These are phyloP conservation scores for Sclerospora graminicola DNA, from an alignment of 352 stramenopile species.

Conservation along the genomic window DNA sequence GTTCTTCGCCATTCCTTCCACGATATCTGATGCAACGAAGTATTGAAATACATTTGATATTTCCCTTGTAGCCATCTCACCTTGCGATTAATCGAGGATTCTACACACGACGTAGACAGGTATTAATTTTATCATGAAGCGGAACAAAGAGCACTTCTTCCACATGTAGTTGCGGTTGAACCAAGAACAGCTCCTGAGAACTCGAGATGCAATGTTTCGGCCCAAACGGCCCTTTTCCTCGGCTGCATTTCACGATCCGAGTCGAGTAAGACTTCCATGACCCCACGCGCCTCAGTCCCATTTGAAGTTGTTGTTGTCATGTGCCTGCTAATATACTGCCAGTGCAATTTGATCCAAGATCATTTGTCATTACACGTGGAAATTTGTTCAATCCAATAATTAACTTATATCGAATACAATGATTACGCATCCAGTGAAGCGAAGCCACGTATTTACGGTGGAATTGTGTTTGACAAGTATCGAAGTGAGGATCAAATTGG, in stretches of 20 bases:
- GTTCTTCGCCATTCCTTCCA: conserved; percentile 78
- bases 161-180: conserved; percentile 55
- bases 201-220: conserved; percentile 64
- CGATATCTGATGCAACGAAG: conserved; percentile 68
- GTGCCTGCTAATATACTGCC: conserved; percentile 12
- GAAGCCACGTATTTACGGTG: conserved; percentile 49
- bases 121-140: conserved; percentile 50
- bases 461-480: conserved; percentile 48
- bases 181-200: conserved; percentile 70
- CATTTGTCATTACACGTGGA: conserved; percentile 51
- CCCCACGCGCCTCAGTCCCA: conserved; percentile 36
- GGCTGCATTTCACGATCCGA: conserved; percentile 38
- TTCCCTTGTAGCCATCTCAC: conserved; percentile 84
- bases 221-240: conserved; percentile 52
- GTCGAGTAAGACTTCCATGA: conserved; percentile 62
- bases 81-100: conserved; percentile 72
- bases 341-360: conserved; percentile 6
- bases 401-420: conserved; percentile 49
- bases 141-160: conserved; percentile 72
- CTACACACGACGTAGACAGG: conserved; percentile 44
- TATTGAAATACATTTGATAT: conserved; percentile 86
- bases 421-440: conserved; percentile 34
- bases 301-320: conserved; percentile 20
- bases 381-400: conserved; percentile 65
- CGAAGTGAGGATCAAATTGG: conserved; percentile 24